Base-by-base conservation (phyloP, 2,329 filamentous ascomycete genomes). In the Cytospora piceicola region DNA sequence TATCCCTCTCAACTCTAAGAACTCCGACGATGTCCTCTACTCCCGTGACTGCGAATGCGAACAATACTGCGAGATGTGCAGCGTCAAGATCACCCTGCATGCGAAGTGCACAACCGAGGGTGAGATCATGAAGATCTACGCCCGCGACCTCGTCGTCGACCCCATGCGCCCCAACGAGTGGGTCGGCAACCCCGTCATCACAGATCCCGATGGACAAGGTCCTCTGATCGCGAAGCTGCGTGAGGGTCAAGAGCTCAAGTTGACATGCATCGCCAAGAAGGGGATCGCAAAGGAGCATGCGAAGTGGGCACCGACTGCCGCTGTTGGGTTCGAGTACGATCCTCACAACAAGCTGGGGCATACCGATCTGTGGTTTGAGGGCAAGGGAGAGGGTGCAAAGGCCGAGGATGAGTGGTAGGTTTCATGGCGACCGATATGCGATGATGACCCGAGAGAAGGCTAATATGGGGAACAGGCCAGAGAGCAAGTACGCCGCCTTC, bases 241-340 rank as follows among this genome's bases (percentile, higher is more conserved):
- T 66, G 90, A 90, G 74, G 93, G 91, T 2, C 95, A 99, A 79
- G 93, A 97, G 78, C 81, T 99, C 67, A 90, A 93, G 76, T 87
- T 99, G 74, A 91, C 87, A 68, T 98, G 94, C 75, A 91, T 97
- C 70, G 95, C 94, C 59, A 97, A 97, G 84, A 98, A 98, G 84
- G 95, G 95, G 1, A 98, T 98, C 70, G 94, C 94, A 46, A 99
- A 99, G 83, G 95, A 99, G 77, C 95, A 99, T 78, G 92, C 95
- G 12, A 99, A 99, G 79, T 99, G 95, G 95, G 91, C 93, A 73
- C 94, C 95, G 2, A 94, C 92, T 42, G 86, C 93, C 51, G 95
- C 95, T 4, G 89, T 99, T 51, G 94, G 93, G 29, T 99, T 99
- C 76, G 95, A 99, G 78, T 99, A 99, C 78, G 95, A 99, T 76